Evolutionary conservation across 176 grass and related monocot species (phyloP).

Genomic region (Zea luxurians): DNA sequence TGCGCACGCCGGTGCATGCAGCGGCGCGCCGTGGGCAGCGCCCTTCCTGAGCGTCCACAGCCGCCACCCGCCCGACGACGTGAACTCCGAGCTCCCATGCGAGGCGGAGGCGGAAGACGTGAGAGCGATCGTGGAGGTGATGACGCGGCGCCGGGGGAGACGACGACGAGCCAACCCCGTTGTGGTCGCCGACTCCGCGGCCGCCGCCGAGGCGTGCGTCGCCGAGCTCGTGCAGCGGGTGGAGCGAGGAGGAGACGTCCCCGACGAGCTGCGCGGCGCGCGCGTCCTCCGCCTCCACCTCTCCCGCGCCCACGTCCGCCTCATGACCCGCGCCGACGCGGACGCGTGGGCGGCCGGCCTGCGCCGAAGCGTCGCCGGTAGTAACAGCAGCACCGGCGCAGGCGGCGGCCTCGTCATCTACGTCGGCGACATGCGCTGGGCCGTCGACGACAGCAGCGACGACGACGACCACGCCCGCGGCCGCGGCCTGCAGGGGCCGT

Average conservation of each 20-base stretch:
- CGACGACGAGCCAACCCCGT: slow-evolving; percentile 53
- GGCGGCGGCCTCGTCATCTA: slow-evolving; percentile 49
- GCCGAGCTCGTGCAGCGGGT: slow-evolving; percentile 46
- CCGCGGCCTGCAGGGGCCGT: background rate
- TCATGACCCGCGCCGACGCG: slow-evolving; percentile 50
- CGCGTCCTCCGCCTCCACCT: slow-evolving; percentile 53
- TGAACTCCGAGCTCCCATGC: background rate
- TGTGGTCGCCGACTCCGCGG: slow-evolving; percentile 57
- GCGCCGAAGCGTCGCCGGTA: slow-evolving; percentile 36
- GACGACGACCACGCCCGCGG: background rate
- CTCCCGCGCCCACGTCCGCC: slow-evolving; percentile 54
- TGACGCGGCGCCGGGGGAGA: slow-evolving; percentile 46
- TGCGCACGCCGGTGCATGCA: background rate
- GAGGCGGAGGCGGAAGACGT: slow-evolving; percentile 49
- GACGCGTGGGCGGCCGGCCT: slow-evolving; percentile 55
- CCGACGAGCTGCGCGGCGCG: slow-evolving; percentile 56
- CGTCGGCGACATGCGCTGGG: slow-evolving; percentile 74
- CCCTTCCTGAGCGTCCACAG: slow-evolving; percentile 28
- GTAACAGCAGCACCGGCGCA: background rate
- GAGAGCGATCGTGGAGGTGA: slow-evolving; percentile 58
- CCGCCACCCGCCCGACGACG: background rate
- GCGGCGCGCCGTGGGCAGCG: slow-evolving; percentile 42
- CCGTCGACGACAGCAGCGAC: slow-evolving; percentile 45
- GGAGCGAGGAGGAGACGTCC: slow-evolving; percentile 53
- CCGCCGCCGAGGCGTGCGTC: slow-evolving; percentile 45